Base-by-base conservation (phyloP, 2,329 filamentous ascomycete species). In the Phialophora tarda region DNA sequence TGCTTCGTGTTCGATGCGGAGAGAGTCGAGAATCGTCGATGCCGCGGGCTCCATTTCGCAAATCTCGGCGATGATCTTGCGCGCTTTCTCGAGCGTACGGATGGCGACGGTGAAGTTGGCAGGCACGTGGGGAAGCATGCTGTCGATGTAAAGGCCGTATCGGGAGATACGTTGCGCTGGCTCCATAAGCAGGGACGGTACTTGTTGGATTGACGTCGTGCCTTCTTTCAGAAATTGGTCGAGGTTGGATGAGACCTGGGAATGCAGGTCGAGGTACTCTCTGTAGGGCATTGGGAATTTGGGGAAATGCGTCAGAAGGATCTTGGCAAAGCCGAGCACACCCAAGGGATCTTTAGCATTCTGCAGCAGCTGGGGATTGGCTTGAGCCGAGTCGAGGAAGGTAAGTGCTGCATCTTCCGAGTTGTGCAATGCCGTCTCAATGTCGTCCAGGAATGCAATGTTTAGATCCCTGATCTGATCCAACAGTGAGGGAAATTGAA, bases 61-160 rank as follows among this genome's bases (percentile, higher is more conserved):
- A 51, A 99, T 99, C 62, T 96, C 95, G 23, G 93, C 93, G 71
- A 99, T 93, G 61, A 97, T 91, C 76, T 98, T 95, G 71, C 94
- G 86, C 0, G 95, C 93, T 75, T 92, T 93, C 50, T 97, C 85
- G 79, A 99, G 89, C 56, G 95, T 87, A 4, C 70, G 67, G 23
- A 71, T 72, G 11, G 71, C 71, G 3, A 69, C 62, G 7, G 71
- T 73, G 34, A 65, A 71, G 44, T 68, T 69, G 6, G 63, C 44
- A 21, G 71, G 71, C 14, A 73, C 66, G 50, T 72, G 71, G 11
- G 71, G 71, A 38, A 73, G 70, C 75, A 99, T 97, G 74, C 96
- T 93, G 80, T 99, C 95, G 73, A 99, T 98, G 75, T 98, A 90
- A 41, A 99, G 83, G 74, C 92, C 97, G 80, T 99, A 99, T 28